Percentiles rank a stretch among this genome's conserved stretches.
These are phyloP conservation scores for Rhizopogon parksii DNA, from an alignment of 1,284 basidiomycete species.

Conservation along the genomic window DNA sequence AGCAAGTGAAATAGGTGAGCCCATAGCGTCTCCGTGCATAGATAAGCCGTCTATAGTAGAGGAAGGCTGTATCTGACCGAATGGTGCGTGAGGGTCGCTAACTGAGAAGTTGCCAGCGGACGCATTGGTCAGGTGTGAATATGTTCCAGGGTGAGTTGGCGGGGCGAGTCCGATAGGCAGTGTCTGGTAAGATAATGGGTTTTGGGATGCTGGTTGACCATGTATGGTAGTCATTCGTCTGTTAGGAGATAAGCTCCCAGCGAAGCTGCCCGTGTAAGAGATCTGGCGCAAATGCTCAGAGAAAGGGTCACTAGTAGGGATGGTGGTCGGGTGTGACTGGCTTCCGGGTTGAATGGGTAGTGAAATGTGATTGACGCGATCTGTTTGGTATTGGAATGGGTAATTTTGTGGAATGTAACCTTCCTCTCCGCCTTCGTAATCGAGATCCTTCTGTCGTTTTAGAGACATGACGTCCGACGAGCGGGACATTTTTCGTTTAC, in stretches of 20 bases:
- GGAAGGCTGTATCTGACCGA: slow-evolving; percentile 6
- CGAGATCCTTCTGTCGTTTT: no score
- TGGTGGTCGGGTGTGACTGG: slow-evolving; percentile 5
- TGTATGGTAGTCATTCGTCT: no score
- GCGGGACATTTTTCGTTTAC: slow-evolving; percentile 21
- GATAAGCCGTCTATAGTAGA: slow-evolving; percentile 17
- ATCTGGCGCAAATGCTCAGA: slow-evolving; percentile 20
- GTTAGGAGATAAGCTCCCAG: no score
- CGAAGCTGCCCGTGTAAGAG: slow-evolving; percentile 16
- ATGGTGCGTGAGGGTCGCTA: slow-evolving; percentile 7
- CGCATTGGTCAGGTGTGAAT: background rate
- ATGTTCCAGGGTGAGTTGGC: no score
- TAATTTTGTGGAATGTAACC: slow-evolving; percentile 19
- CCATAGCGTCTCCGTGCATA: slow-evolving; percentile 14
- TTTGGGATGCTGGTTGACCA: no score
- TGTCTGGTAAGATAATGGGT: background rate
- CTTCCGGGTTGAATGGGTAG: slow-evolving; percentile 6
- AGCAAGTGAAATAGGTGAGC: slow-evolving; percentile 31
- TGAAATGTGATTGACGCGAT: slow-evolving; percentile 13
- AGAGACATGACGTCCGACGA: slow-evolving; percentile 22
- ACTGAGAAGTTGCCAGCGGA: background rate
- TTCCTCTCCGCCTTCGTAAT: no score
- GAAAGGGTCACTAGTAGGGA: slow-evolving; percentile 17
- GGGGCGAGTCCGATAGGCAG: slow-evolving; percentile 11
- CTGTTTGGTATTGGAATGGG: slow-evolving; percentile 25